These are phyloP conservation scores for Cnidoscolus chayamansa DNA, from an alignment of 441 rosid species.

Conservation along the genomic window DNA sequence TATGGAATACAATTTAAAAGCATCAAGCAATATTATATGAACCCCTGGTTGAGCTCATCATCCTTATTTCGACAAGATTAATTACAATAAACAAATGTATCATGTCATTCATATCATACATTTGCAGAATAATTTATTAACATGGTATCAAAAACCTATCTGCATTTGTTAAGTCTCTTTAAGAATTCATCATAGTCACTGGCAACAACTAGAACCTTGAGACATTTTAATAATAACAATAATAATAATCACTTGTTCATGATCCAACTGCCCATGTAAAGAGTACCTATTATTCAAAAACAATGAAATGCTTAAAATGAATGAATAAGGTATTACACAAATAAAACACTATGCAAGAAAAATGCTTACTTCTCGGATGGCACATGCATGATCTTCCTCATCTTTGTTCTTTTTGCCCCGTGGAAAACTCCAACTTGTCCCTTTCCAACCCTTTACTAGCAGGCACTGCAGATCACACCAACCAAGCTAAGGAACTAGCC, in stretches of 20 bases:
- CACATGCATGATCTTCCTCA: slow-evolving; percentile 97
- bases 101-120: not conserved
- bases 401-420: slow-evolving; percentile 98
- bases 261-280: not conserved
- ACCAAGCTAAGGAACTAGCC: slow-evolving; percentile 5
- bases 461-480: slow-evolving; percentile 56
- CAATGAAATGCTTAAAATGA: slow-evolving; percentile 12
- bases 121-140: not conserved
- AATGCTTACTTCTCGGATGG: slow-evolving; percentile 77
- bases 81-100: not conserved
- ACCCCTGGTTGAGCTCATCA: not conserved
- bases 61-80: not conserved
- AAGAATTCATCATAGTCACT: not conserved
- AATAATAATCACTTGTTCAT: not conserved
- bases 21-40: not conserved
- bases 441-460: slow-evolving; percentile 99
- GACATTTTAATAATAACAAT: not conserved
- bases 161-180: not conserved
- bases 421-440: slow-evolving; percentile 98
- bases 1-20: not conserved
- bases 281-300: slow-evolving; percentile 6
- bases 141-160: not conserved
- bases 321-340: not conserved
- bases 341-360: slow-evolving; percentile 8
- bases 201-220: not conserved